phyloP scores from a whole-genome alignment of 2,329 filamentous ascomycete genomes.

The Fusarium buxicola region DNA sequence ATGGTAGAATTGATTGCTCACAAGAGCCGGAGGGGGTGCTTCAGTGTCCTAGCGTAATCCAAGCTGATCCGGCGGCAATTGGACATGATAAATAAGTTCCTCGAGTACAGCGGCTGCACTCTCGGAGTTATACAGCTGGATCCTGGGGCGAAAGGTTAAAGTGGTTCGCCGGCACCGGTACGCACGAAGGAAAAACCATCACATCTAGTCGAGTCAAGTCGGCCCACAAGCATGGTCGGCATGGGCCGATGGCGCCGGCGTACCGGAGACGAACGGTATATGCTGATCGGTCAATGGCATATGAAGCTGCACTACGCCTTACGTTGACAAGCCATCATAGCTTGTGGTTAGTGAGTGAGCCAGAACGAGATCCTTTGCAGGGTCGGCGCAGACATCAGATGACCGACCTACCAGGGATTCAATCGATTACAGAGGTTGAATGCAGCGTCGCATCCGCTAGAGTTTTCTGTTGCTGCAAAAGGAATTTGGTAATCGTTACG shows the following conservation, averaged over 20 bases:
- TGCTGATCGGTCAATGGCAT: neutral
- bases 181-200: neutral
- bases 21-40: neutral
- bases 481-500: conserved; percentile 37
- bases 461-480: neutral
- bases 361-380: neutral
- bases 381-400: neutral
- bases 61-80: conserved; percentile 1
- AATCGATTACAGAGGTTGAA: conserved; percentile 5
- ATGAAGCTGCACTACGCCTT: neutral
- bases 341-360: neutral
- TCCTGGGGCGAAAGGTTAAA: conserved; percentile 11
- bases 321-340: neutral
- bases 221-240: conserved; percentile 20
- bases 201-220: conserved; percentile 16
- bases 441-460: conserved; percentile 8
- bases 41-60: neutral
- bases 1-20: neutral
- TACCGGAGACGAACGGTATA: conserved; percentile 11
- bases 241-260: conserved; percentile 27
- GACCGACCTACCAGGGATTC: conserved; percentile 7
- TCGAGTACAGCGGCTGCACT: neutral
- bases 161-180: conserved; percentile 23
- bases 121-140: conserved; percentile 11
- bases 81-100: neutral